Evolutionary conservation across 2,329 filamentous ascomycete genomes (phyloP), one percentile per base, ranked within the genome.

Genomic region (Calonectria fujianensis): DNA sequence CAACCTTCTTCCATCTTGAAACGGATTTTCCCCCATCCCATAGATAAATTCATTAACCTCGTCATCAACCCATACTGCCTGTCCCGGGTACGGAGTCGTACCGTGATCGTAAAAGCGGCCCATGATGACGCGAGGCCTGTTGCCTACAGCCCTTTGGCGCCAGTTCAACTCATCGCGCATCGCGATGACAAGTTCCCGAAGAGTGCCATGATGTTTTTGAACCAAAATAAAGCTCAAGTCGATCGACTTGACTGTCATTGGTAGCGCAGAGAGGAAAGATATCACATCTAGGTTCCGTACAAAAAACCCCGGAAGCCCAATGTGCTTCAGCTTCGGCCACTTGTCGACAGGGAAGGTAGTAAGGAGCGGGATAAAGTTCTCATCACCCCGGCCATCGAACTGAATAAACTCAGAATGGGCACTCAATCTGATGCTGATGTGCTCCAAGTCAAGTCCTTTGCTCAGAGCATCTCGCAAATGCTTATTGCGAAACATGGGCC

Each of bases 251-350:
- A 70, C 31, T 1, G 54, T 39, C 18, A 27, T 8, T 32, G 68
- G 68, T 13, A 70, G 68, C 9, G 67, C 54, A 14, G 67, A 31
- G 13, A 70, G 67, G 3, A 70, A 32, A 2, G 41, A 51, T 3
- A 52, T 51, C 10, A 63, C 7, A 27, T 70, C 67, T 18, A 2
- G 3, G 9, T 39, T 57, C 4, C 41, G 54, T 8, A 70, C 67
- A 32, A 63, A n/a, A 14, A 70, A 70, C 3, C 67, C 67, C 16
- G 54, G 59, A 18, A 70, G 67, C n/a, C 67, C 67, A 37, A 70
- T 61, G 13, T 70, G 67, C 13, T 45, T 16, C 11, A 70, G 41
- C n/a, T 63, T 63, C n/a, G 54, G 29, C 67, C 67, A 70, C 18
- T 51, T 70, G n/a, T 63, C 41, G 8, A 63, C 2, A 2, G 67